phyloP scores from a whole-genome alignment of 2,329 filamentous ascomycete genomes.

The Macrophomina tecta region DNA sequence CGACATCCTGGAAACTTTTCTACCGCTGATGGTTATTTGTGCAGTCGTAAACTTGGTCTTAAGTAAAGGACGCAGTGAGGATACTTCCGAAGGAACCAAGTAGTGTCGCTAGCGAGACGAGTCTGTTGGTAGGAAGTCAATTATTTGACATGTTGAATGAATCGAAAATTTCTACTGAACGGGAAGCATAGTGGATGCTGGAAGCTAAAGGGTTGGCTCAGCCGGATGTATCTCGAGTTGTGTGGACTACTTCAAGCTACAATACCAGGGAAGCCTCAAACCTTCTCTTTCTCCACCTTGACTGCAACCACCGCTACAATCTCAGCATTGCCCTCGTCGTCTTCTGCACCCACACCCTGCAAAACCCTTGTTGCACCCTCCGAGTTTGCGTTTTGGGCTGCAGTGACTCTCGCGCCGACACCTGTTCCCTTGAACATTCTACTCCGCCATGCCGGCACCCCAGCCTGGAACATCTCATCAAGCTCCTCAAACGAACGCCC shows the following conservation, averaged over 20 bases:
- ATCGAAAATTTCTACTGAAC: background rate
- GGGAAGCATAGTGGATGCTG: background rate
- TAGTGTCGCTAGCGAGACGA: background rate
- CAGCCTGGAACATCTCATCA: slow-evolving; percentile 39
- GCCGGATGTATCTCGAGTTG: too few species aligned
- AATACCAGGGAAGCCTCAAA: background rate
- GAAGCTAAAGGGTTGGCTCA: background rate
- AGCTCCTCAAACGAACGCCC: slow-evolving; percentile 37
- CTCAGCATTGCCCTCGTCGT: background rate
- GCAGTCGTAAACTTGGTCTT: background rate
- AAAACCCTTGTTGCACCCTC: background rate
- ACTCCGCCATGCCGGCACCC: slow-evolving; percentile 30
- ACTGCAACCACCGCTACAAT: background rate
- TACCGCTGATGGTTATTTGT: background rate
- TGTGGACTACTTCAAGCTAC: background rate
- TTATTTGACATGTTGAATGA: background rate
- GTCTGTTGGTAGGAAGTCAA: background rate
- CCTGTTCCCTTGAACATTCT: background rate
- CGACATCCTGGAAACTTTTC: background rate
- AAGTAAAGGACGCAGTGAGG: background rate
- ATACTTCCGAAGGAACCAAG: slow-evolving; percentile 6
- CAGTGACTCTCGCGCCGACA: background rate
- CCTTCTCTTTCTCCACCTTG: slow-evolving; percentile 1
- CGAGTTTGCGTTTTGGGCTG: slow-evolving; percentile 3
- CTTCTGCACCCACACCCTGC: background rate